Evolutionary conservation across 1,139 yeast species (phyloP).

Genomic region (Yamadazyma dushanensis): DNA sequence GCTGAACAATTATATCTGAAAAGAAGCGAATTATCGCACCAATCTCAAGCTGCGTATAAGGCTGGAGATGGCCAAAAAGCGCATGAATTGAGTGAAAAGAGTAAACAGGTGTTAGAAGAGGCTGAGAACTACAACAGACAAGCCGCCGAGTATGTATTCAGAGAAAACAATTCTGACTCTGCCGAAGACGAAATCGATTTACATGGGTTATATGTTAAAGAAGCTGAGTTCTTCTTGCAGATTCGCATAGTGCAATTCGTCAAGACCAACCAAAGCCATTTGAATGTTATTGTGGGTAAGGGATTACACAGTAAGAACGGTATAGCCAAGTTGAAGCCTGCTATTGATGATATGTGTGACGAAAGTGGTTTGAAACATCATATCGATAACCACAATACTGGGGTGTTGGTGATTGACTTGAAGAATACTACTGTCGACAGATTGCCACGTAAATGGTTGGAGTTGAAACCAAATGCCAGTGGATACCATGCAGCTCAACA

Average conservation of each 20-base stretch:
- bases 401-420: conserved; percentile 75
- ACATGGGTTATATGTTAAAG: conserved; percentile 88
- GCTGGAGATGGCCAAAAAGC: conserved; percentile 74
- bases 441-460: conserved; percentile 53
- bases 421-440: conserved; percentile 37
- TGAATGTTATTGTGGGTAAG: conserved; percentile 87
- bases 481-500: conserved; percentile 23
- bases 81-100: conserved; percentile 66
- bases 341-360: conserved; percentile 73
- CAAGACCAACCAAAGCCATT: conserved; percentile 54
- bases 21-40: conserved; percentile 54
- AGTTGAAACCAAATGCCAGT: conserved; percentile 14
- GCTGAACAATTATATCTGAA: conserved; percentile 70
- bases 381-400: conserved; percentile 70
- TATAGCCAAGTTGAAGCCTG: conserved; percentile 86
- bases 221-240: conserved; percentile 77
- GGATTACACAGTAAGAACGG: conserved; percentile 84
- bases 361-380: conserved; percentile 61
- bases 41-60: conserved; percentile 77
- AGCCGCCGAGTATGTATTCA: conserved; percentile 90
- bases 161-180: conserved; percentile 85
- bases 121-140: conserved; percentile 72
- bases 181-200: conserved; percentile 84
- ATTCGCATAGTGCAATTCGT: conserved; percentile 70
- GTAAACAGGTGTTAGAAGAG: conserved; percentile 56